Base-by-base conservation (phyloP, 2,329 filamentous ascomycete species). In the Cladorrhinum sp. region DNA sequence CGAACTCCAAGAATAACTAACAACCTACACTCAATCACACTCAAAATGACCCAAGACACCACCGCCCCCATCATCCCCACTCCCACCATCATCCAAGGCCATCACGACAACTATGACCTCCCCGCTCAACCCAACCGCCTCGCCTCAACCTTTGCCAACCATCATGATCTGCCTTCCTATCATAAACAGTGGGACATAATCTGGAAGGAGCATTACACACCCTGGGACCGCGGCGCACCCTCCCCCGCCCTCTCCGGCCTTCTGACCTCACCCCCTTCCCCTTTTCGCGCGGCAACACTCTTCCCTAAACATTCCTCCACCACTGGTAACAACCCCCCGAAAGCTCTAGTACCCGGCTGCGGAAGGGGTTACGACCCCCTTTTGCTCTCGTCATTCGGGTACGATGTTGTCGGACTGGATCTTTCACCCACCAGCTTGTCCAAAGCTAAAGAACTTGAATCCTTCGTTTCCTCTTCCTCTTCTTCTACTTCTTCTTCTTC, bases 281-380 rank as follows among this genome's bases (percentile, higher is more conserved):
- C 24, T 48, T 1, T 67, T 58, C 12, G 6, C 12, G 6, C 27
- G 27, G n/a, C n/a, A n/a, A n/a, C n/a, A n/a, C n/a, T n/a, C n/a
- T n/a, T n/a, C n/a, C n/a, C n/a, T n/a, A n/a, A n/a, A n/a, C n/a
- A n/a, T n/a, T n/a, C n/a, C n/a, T n/a, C n/a, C n/a, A n/a, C n/a
- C n/a, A n/a, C n/a, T n/a, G n/a, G n/a, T n/a, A n/a, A n/a, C n/a
- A n/a, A n/a, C n/a, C 10, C 58, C 62, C 48, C 66, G 50, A 75
- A 59, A 59, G 91, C 88, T 1, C 78, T 96, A 8, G 88, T 96
- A 0, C 90, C 92, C 0, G 92, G 91, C 4, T 96, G 92, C 73
- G 92, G 92, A 0, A 83, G 84, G 51, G 92, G 92, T 4, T 89
- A 95, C 70, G 92, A 96, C 75, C 89, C 92, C 1, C 79, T 91